Evolutionary conservation across 176 grass and related monocot species (phyloP), one percentile per base, ranked within the genome.

Genomic region (Phoenix roebelenii): DNA sequence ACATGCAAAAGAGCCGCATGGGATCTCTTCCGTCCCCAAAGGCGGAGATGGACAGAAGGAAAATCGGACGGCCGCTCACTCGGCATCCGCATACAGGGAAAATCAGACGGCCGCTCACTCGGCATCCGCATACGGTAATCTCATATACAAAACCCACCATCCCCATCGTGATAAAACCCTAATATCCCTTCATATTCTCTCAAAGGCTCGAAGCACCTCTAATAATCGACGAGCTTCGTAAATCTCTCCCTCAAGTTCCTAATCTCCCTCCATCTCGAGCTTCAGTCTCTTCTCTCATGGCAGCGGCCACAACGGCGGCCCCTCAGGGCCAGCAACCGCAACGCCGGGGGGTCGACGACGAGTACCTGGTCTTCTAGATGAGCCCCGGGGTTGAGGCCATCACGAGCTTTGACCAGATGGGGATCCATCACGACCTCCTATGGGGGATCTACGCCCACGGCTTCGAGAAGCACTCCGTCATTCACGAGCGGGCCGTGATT

Each of bases 331-430:
- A 55, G 67, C 67, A 70, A 12, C 39, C 25, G 2, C 69, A 44
- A 26, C 59, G 78, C 53, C 77, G 82, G 49, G 69, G 61, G 12
- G 69, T 90, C 51, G 87, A 88, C 54, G 87, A 97, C 49, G 92
- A 97, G 20, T 74, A 84, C 62, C 69, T 97, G 18, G 83, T 73
- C 44, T 97, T 91, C 76, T 84, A 97, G 72, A 97, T 87, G 49
- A 85, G 84, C 7, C 76, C 87, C 12, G 87, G 92, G 23, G 93
- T 97, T 0, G 84, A 97, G 66, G 93, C 85, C 19, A 76, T 97
- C 12, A 80, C 65, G 54, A 91, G 66, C 78, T 97, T 97, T 78
- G 87, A 97, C 66, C 78, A 84, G 76, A 98, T 98, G 87, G 93
- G 87, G 5, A 85, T 98, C 65, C 85, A 67, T 58, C 87, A 97